Conservation (phyloP, 1,284 basidiomycete genomes). For the Austroboletus novae-zelandiae region DNA sequence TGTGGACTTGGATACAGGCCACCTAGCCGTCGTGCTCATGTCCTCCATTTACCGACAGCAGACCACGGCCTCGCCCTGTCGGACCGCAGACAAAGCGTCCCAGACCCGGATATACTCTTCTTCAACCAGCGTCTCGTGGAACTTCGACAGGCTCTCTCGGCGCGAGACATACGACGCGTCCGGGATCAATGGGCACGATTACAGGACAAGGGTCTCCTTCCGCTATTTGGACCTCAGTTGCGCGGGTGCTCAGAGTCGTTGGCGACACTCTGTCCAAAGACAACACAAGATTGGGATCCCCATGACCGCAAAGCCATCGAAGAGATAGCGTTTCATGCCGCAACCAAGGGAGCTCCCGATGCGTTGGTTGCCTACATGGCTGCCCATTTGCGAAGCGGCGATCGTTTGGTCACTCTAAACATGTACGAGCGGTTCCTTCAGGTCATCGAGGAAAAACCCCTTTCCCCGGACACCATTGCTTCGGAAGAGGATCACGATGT, state of each 20-base stretch:
- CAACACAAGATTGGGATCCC: constrained; percentile 23
- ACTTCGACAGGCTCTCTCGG: constrained; percentile 37
- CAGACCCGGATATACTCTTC: constrained; percentile 33
- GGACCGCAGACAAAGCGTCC: not conserved
- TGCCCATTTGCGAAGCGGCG: constrained; percentile 39
- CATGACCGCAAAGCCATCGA: constrained; percentile 35
- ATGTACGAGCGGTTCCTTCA: constrained; percentile 46
- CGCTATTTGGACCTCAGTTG: constrained; percentile 43
- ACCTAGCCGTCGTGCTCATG: constrained; percentile 13
- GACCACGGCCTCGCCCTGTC: not conserved
- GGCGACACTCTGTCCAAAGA: constrained; percentile 27
- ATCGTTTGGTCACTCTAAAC: constrained; percentile 42
- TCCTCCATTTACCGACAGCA: not conserved
- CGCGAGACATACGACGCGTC: constrained; percentile 33
- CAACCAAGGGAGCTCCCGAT: constrained; percentile 39
- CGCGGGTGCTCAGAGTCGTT: constrained; percentile 40
- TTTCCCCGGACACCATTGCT: constrained; percentile 12
- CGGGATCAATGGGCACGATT: constrained; percentile 45
- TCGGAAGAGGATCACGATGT: constrained; percentile 21
- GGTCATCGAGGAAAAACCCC: constrained; percentile 23
- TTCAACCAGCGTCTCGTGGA: constrained; percentile 36
- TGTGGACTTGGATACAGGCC: constrained; percentile 17
- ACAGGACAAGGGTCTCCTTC: constrained; percentile 41
- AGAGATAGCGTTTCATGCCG: constrained; percentile 49
- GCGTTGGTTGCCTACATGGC: constrained; percentile 53